phyloP scores from a whole-genome alignment of 2,329 filamentous ascomycete species.

The Proliferodiscus dingleyae region DNA sequence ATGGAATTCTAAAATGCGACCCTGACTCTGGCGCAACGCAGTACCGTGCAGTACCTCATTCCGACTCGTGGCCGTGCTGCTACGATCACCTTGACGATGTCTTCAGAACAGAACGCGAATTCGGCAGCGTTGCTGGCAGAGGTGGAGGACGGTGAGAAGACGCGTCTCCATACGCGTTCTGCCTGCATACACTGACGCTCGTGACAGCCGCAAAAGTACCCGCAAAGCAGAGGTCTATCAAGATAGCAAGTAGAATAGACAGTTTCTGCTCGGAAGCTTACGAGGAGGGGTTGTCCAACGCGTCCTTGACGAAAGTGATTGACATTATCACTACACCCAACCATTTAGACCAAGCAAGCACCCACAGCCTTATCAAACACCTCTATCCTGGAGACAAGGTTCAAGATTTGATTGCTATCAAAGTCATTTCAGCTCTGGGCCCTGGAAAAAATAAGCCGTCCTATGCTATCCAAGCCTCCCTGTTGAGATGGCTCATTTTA shows the following conservation, averaged over 20 bases:
- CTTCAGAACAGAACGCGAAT: conserved; percentile 10
- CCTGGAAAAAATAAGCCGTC: conserved; percentile 73
- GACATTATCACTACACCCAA: conserved; percentile 62
- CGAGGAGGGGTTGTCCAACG: conserved; percentile 60
- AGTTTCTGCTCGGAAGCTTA: conserved; percentile 59
- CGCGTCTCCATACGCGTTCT: conserved; percentile 18
- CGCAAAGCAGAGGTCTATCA: conserved; percentile 59
- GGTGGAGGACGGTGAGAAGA: conserved; percentile 25
- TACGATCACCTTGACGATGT: conserved; percentile 9
- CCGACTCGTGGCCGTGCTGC: no score
- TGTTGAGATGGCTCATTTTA: conserved; percentile 75
- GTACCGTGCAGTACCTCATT: neutral
- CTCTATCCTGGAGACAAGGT: conserved; percentile 69
- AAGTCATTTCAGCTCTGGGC: conserved; percentile 68
- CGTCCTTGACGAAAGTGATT: conserved; percentile 58
- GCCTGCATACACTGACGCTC: conserved; percentile 7
- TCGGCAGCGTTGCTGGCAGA: conserved; percentile 21
- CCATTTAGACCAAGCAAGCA: conserved; percentile 70
- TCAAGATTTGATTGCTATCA: conserved; percentile 54
- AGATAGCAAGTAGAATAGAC: conserved; percentile 60
- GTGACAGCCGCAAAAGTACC: conserved; percentile 52
- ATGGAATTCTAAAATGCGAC: neutral
- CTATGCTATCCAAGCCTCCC: conserved; percentile 61
- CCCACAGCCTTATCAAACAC: conserved; percentile 64
- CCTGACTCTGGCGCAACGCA: neutral